A percentile compares a stretch with the other conserved stretches of the same genome.
Evolutionary conservation across 805 yeast genomes (phyloP).

Genomic region (Candida ortonii): DNA sequence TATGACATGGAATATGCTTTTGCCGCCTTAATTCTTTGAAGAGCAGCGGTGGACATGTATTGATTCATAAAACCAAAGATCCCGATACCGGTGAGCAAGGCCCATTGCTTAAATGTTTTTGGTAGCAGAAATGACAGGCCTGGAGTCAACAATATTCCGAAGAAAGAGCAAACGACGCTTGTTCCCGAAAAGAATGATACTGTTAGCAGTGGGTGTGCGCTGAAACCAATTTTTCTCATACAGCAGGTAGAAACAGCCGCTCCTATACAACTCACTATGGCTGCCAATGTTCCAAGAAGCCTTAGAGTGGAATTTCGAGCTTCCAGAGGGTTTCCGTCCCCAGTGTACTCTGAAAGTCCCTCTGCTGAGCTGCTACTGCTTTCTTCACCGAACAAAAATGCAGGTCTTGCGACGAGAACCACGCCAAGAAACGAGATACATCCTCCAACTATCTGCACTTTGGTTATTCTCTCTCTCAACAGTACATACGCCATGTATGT

Average conservation of each 20-base stretch:
- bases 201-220: constrained; percentile 76
- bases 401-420: constrained; percentile 75
- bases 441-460: constrained; percentile 68
- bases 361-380: background rate
- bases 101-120: constrained; percentile 62
- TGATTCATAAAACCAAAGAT: constrained; percentile 82
- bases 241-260: constrained; percentile 68
- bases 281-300: constrained; percentile 60
- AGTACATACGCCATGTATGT: constrained; percentile 68
- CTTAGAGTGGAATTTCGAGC: constrained; percentile 51
- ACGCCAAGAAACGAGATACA: constrained; percentile 72
- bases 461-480: constrained; percentile 63
- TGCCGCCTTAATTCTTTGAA: constrained; percentile 78
- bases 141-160: constrained; percentile 55
- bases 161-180: constrained; percentile 52
- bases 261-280: constrained; percentile 65
- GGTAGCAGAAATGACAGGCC: constrained; percentile 61
- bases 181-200: constrained; percentile 73
- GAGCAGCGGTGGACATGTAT: constrained; percentile 72
- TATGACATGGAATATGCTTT: constrained; percentile 74
- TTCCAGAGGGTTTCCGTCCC: constrained; percentile 41
- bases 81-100: constrained; percentile 59
- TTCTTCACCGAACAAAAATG: constrained; percentile 55
- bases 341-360: constrained; percentile 2
- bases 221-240: constrained; percentile 69